Conservation (phyloP, 169 alveolate species). For the Cryptosporidium sp. region DNA sequence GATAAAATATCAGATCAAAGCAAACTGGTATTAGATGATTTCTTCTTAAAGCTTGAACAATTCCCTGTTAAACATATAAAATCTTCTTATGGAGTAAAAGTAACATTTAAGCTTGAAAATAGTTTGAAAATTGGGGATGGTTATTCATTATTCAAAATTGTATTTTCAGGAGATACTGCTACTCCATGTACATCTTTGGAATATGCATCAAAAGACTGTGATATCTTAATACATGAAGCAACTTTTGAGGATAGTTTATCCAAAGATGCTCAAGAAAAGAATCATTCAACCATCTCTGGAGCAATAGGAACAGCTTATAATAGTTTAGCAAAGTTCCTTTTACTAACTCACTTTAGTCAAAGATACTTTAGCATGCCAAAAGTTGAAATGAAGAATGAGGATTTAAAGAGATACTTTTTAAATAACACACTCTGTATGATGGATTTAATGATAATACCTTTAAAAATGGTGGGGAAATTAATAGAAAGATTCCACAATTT, state of each 20-base stretch:
- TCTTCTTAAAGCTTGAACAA: conserved; percentile 38
- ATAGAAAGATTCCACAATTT: conserved; percentile 2
- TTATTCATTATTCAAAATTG: conserved; percentile 78
- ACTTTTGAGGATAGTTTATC: conserved; percentile 86
- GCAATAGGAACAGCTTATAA: conserved; percentile 83
- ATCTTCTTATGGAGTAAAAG: conserved; percentile 84
- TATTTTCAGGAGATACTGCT: conserved; percentile 91
- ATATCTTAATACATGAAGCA: conserved; percentile 92
- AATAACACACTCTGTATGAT: conserved; percentile 31
- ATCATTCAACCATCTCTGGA: conserved; percentile 83
- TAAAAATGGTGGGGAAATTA: background rate
- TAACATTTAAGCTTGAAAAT: conserved; percentile 82
- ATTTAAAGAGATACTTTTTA: background rate
- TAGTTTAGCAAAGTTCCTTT: conserved; percentile 80
- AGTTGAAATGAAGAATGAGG: conserved; percentile 61
- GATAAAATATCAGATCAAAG: conserved; percentile 55
- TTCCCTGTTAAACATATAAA: conserved; percentile 77
- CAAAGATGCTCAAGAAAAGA: conserved; percentile 86
- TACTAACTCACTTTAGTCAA: conserved; percentile 93
- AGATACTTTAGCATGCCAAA: conserved; percentile 84
- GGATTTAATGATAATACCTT: conserved; percentile 50
- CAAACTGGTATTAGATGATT: background rate
- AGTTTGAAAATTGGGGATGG: conserved; percentile 76
- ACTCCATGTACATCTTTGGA: conserved; percentile 88
- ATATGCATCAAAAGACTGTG: conserved; percentile 84